phyloP scores from a whole-genome alignment of 495 filamentous ascomycete genomes.

The Aspergillus coremiiformis region DNA sequence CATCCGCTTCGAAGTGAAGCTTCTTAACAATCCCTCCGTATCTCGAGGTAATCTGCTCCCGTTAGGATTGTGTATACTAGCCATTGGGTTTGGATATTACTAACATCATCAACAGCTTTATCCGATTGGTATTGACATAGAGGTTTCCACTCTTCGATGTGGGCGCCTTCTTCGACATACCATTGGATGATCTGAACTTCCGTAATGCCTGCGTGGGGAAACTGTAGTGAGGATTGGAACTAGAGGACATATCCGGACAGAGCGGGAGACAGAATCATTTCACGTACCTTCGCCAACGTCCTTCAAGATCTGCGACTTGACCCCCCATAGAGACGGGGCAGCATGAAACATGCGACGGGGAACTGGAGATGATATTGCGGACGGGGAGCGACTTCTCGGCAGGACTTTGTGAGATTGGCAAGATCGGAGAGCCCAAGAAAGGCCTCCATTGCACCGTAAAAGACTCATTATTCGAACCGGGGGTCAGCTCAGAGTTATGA shows the following conservation, averaged over 20 bases:
- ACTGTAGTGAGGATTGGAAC: slow-evolving; percentile 14
- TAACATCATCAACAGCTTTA: slow-evolving; percentile 91
- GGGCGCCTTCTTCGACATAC: slow-evolving; percentile 94
- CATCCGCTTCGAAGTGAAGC: slow-evolving; percentile 89
- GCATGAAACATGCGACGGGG: slow-evolving; percentile 52
- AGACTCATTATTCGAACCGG: slow-evolving; percentile 27
- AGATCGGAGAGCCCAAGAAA: slow-evolving; percentile 22
- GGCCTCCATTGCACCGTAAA: slow-evolving; percentile 23
- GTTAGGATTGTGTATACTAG: slow-evolving; percentile 6
- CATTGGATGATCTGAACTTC: slow-evolving; percentile 99
- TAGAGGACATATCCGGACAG: background rate
- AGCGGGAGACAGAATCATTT: background rate
- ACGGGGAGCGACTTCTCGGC: slow-evolving; percentile 21
- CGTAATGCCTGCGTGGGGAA: slow-evolving; percentile 62
- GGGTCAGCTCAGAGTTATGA: slow-evolving; percentile 2
- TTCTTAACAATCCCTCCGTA: slow-evolving; percentile 96
- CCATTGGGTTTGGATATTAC: slow-evolving; percentile 1
- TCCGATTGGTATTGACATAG: slow-evolving; percentile 97
- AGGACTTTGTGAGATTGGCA: slow-evolving; percentile 24
- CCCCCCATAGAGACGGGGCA: slow-evolving; percentile 46
- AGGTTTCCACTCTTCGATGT: slow-evolving; percentile 96
- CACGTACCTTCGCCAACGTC: slow-evolving; percentile 90
- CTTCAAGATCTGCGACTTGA: slow-evolving; percentile 85
- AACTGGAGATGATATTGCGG: slow-evolving; percentile 15
- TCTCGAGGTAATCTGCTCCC: slow-evolving; percentile 72